Base-by-base conservation (phyloP, 2,329 filamentous ascomycete species). In the Claviceps sp. region DNA sequence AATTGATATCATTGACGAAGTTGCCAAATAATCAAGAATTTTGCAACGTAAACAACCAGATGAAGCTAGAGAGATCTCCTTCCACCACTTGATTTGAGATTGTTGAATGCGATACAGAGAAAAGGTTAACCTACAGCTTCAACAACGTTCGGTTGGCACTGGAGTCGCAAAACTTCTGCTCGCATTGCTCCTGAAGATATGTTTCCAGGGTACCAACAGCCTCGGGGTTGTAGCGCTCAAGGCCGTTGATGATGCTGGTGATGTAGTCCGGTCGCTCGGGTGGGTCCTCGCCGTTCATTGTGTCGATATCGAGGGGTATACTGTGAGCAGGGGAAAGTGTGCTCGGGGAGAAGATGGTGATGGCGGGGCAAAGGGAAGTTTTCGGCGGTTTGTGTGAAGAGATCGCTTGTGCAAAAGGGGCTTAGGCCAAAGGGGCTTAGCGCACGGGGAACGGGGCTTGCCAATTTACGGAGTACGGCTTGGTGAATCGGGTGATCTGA, bases 191-290 rank as follows among this genome's bases (percentile, higher is more conserved):
- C 65, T 80, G 79, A 57, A 98, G 85, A 72, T 98, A 98, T 69
- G 88, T 85, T 78, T 98, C 91, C 70, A 98, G 93, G 59, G 87
- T 79, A 56, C 81, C 81, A 48, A 94, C 95, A 50, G 93, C 95
- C 76, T 98, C 93, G 43, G 93, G 93, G 72, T 98, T 98, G 77
- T 98, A 98, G 65, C 93, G 82, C 73, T 98, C 93, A 58, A 98
- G 87, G 62, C 93, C 91, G 73, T 91, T 95, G 67, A 98, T 89
- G 66, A 98, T 96, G 70, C 75, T 78, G 67, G 89, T 85, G 71
- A 98, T 94, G 70, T 93, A 84, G 61, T 93, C 87, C 62, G 93
- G 91, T 70, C 93, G 80, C 72, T 95, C 88, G 63, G 88, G 84
- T 75, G 88, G 87, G 72, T 90, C 87, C 78, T 96, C 91, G 74